A percentile compares a stretch with the other conserved stretches of the same genome.
Evolutionary conservation across 768 basidiomycete species (phyloP).

Genomic region (Xerocomellus amylosporus): DNA sequence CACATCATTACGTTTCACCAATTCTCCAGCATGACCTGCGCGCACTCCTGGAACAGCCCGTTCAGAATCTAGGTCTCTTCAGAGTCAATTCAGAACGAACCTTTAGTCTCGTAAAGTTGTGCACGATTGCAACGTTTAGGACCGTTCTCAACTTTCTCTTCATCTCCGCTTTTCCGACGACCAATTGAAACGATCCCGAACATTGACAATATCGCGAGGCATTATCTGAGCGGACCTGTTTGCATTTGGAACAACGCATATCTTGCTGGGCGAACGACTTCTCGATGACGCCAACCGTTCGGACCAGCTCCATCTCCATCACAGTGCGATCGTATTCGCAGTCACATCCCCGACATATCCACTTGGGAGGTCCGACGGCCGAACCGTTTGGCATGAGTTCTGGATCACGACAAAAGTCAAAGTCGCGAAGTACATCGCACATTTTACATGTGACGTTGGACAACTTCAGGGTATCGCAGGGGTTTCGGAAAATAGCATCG

Average conservation of each 20-base stretch:
- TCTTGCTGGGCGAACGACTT: conserved; percentile 85
- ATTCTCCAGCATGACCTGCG: conserved; percentile 36
- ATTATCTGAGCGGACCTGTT: conserved; percentile 88
- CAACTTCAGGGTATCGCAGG: conserved; percentile 84
- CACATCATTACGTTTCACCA: conserved; percentile 28
- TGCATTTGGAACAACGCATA: conserved; percentile 82
- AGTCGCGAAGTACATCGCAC: conserved; percentile 83
- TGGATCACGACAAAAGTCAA: conserved; percentile 93
- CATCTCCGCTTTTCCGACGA: conserved; percentile 68
- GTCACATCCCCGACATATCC: conserved; percentile 70
- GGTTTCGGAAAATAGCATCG: conserved; percentile 86
- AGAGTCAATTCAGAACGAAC: conserved; percentile 37
- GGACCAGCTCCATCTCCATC: conserved; percentile 86
- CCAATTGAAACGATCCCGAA: conserved; percentile 79
- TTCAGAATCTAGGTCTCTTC: background rate
- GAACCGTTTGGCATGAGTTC: conserved; percentile 65
- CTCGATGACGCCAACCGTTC: conserved; percentile 67
- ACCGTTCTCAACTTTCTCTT: conserved; percentile 74
- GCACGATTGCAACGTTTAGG: conserved; percentile 76
- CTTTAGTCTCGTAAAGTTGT: conserved; percentile 65
- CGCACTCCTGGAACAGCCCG: conserved; percentile 34
- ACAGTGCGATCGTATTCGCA: conserved; percentile 85
- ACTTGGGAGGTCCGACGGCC: conserved; percentile 50
- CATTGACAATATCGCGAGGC: conserved; percentile 83
- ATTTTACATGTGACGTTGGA: conserved; percentile 84